Evolutionary conservation across 805 yeast species (phyloP).

Genomic region (Zygoascus flipseniorum): DNA sequence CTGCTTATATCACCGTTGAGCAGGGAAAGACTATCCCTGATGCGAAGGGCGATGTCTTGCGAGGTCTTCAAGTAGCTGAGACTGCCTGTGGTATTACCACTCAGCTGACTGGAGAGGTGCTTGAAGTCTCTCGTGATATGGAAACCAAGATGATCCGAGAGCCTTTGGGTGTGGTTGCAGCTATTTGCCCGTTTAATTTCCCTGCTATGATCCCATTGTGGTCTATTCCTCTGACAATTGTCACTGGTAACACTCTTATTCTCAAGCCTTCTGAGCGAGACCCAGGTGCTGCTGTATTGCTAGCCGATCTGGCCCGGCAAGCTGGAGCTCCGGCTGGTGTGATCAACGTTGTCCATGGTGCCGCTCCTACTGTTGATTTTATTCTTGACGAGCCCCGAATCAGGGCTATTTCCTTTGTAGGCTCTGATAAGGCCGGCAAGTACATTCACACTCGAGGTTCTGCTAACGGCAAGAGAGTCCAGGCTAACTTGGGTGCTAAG

Average conservation of each 20-base stretch:
- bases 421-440: slow-evolving; percentile 71
- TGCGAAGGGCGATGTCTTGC: slow-evolving; percentile 65
- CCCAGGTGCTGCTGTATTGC: slow-evolving; percentile 72
- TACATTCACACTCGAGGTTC: slow-evolving; percentile 61
- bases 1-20: slow-evolving; percentile 55
- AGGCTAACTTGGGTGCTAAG: slow-evolving; percentile 73
- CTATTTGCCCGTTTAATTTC: slow-evolving; percentile 75
- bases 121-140: slow-evolving; percentile 67
- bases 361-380: slow-evolving; percentile 63
- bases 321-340: slow-evolving; percentile 76
- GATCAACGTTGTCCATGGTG: slow-evolving; percentile 64
- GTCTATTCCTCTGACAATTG: slow-evolving; percentile 54
- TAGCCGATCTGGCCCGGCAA: slow-evolving; percentile 61
- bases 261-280: slow-evolving; percentile 67
- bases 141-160: slow-evolving; percentile 65
- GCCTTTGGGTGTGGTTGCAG: slow-evolving; percentile 68
- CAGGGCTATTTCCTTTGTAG: slow-evolving; percentile 71
- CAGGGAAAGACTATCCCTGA: slow-evolving; percentile 73
- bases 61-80: slow-evolving; percentile 75
- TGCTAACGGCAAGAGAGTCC: slow-evolving; percentile 63
- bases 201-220: slow-evolving; percentile 78
- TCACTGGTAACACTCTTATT: slow-evolving; percentile 66
- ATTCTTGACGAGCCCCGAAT: slow-evolving; percentile 63
- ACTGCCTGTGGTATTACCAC: slow-evolving; percentile 56
- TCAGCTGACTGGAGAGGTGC: slow-evolving; percentile 52